These are phyloP conservation scores for Yamadazyma diospyri DNA, from an alignment of 1,139 yeast genomes.

Conservation along the genomic window DNA sequence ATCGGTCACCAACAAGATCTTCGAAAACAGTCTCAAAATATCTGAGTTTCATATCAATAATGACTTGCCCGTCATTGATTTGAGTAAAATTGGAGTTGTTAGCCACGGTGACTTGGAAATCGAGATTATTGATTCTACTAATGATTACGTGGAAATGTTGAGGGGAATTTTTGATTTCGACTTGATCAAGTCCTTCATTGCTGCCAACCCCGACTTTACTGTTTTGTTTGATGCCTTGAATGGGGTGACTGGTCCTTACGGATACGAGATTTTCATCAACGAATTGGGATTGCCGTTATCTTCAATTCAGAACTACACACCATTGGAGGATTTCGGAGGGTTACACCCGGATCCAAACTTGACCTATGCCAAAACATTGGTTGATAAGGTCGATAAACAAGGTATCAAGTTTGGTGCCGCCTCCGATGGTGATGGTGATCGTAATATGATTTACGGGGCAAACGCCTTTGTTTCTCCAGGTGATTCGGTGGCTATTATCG, in stretches of 20 bases:
- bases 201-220: slow-evolving; percentile 49
- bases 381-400: slow-evolving; percentile 75
- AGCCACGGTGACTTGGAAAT: slow-evolving; percentile 52
- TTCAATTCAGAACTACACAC: slow-evolving; percentile 73
- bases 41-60: slow-evolving; percentile 55
- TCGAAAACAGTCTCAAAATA: slow-evolving; percentile 60
- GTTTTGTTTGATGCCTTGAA: slow-evolving; percentile 86
- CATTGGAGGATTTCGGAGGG: slow-evolving; percentile 93
- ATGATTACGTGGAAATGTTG: slow-evolving; percentile 73
- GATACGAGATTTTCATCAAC: slow-evolving; percentile 74
- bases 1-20: slow-evolving; percentile 83
- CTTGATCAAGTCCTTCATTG: slow-evolving; percentile 69
- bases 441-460: slow-evolving; percentile 98
- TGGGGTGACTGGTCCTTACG: slow-evolving; percentile 98
- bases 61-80: slow-evolving; percentile 54
- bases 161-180: slow-evolving; percentile 87
- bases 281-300: slow-evolving; percentile 74
- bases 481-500: slow-evolving; percentile 95
- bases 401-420: slow-evolving; percentile 95
- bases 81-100: slow-evolving; percentile 53
- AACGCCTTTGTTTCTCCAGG: slow-evolving; percentile 97
- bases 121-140: slow-evolving; percentile 80
- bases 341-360: slow-evolving; percentile 97
- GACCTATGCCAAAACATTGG: slow-evolving; percentile 88
- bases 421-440: slow-evolving; percentile 97